phyloP scores from a whole-genome alignment of 768 basidiomycete genomes.

The Lepiota brunneoincarnata region DNA sequence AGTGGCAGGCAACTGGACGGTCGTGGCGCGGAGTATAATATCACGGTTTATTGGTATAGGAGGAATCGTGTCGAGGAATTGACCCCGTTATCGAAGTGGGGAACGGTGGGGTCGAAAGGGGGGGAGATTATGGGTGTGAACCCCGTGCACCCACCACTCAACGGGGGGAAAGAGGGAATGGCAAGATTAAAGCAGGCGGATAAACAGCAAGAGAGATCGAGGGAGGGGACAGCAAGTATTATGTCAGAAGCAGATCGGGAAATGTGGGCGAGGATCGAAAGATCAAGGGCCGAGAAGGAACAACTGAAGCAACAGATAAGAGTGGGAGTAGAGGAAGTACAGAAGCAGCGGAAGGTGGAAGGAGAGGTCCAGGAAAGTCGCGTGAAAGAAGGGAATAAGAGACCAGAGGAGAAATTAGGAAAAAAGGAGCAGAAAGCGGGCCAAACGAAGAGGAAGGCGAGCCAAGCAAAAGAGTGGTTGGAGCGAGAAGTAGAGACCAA shows the following conservation, averaged over 20 bases:
- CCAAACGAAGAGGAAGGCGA: slow-evolving; percentile 6
- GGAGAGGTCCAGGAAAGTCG: slow-evolving; percentile 40
- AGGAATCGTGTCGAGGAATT: slow-evolving; percentile 48
- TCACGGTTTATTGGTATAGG: slow-evolving; percentile 28
- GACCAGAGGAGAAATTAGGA: neutral
- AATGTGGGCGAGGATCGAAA: too few relatives aligned
- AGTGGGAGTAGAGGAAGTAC: slow-evolving; percentile 47
- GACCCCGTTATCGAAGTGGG: slow-evolving; percentile 41
- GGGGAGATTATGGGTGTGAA: slow-evolving; percentile 40
- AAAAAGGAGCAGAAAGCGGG: too few relatives aligned
- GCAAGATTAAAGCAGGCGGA: too few relatives aligned
- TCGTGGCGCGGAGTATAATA: neutral
- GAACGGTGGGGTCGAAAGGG: slow-evolving; percentile 40
- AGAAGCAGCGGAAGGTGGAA: slow-evolving; percentile 43
- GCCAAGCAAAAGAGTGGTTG: too few relatives aligned
- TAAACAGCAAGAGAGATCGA: too few relatives aligned
- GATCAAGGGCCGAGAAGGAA: too few relatives aligned
- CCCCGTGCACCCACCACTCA: too few relatives aligned
- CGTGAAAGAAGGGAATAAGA: slow-evolving; percentile 6
- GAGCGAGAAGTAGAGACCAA: neutral
- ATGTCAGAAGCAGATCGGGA: too few relatives aligned
- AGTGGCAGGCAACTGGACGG: neutral
- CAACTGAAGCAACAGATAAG: too few relatives aligned
- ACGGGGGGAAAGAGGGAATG: too few relatives aligned
- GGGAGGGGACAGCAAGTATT: too few relatives aligned